A percentile compares a stretch with the other conserved stretches of the same genome.
phyloP scores from a whole-genome alignment of 495 filamentous ascomycete genomes.

The Talaromyces borbonicus region DNA sequence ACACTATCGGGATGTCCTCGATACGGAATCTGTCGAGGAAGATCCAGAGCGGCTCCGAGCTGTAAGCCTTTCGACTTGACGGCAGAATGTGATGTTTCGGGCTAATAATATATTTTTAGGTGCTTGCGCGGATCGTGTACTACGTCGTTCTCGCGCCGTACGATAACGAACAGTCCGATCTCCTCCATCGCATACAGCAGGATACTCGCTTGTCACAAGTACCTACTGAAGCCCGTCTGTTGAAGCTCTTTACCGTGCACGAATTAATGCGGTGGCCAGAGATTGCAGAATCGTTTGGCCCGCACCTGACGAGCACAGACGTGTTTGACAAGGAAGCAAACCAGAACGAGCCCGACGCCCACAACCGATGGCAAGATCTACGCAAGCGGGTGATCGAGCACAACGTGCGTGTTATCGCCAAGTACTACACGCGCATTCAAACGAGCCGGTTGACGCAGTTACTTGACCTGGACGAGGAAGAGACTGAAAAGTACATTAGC shows the following conservation, averaged over 20 bases:
- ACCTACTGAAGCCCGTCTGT: conserved; percentile 62
- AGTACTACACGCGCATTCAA: conserved; percentile 96
- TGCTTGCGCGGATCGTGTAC: conserved; percentile 88
- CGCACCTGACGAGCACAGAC: conserved; percentile 82
- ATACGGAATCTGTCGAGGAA: conserved; percentile 87
- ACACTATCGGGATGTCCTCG: conserved; percentile 88
- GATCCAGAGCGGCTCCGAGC: conserved; percentile 75
- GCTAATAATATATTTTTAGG: conserved; percentile 31
- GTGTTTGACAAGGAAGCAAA: conserved; percentile 57
- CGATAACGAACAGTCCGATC: conserved; percentile 97
- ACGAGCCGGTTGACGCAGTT: conserved; percentile 82
- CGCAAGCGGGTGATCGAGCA: conserved; percentile 98
- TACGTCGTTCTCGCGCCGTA: conserved; percentile 94
- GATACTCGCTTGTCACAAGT: conserved; percentile 56
- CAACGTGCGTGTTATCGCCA: conserved; percentile 93
- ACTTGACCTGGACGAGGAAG: conserved; percentile 82
- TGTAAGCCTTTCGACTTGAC: conserved; percentile 40
- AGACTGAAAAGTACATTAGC: conserved; percentile 96
- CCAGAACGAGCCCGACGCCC: conserved; percentile 61
- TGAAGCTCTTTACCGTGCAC: conserved; percentile 89
- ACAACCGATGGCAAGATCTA: conserved; percentile 81
- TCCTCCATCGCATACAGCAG: conserved; percentile 81
- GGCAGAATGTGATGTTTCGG: background rate
- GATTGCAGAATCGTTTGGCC: conserved; percentile 74
- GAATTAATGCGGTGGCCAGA: conserved; percentile 98